phyloP scores from a whole-genome alignment of 2,329 filamentous ascomycete genomes.

The Pseudogymnoascus sp. region DNA sequence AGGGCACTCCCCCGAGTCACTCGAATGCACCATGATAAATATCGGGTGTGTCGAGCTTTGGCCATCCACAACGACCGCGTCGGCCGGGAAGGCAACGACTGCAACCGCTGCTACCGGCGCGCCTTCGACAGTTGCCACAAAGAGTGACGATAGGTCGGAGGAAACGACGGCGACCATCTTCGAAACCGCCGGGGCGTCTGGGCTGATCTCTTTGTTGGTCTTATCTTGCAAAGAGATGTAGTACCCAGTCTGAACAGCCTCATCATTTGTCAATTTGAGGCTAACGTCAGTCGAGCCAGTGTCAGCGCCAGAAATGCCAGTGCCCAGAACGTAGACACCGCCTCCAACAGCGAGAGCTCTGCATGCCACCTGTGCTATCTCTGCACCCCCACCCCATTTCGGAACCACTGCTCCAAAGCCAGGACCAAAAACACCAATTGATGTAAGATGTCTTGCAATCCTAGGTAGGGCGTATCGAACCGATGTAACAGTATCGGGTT shows the following conservation, averaged over 20 bases:
- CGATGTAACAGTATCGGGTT: conserved; percentile 44
- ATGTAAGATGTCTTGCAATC: conserved; percentile 73
- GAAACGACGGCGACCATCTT: conserved; percentile 63
- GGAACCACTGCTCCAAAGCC: conserved; percentile 85
- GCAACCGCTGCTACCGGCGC: conserved; percentile 68
- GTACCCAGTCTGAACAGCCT: conserved; percentile 46
- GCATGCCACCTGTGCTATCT: conserved; percentile 86
- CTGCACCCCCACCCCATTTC: conserved; percentile 86
- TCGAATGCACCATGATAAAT: conserved; percentile 69
- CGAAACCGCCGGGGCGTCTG: conserved; percentile 36
- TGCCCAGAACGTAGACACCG: conserved; percentile 78
- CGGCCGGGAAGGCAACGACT: conserved; percentile 58
- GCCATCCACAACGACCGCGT: conserved; percentile 36
- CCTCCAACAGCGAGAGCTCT: conserved; percentile 87
- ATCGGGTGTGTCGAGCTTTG: conserved; percentile 38
- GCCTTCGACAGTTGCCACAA: conserved; percentile 65
- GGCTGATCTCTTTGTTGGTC: neutral
- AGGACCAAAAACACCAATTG: conserved; percentile 79
- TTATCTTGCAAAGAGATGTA: conserved; percentile 25
- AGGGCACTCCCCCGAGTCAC: conserved; percentile 89
- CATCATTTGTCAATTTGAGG: conserved; percentile 49
- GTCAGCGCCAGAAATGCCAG: conserved; percentile 45
- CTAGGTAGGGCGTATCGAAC: conserved; percentile 60
- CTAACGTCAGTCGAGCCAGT: conserved; percentile 28
- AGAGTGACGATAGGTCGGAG: conserved; percentile 57